Evolutionary conservation across 2,329 filamentous ascomycete species (phyloP).

Genomic region (Cryphonectria carpinicola): DNA sequence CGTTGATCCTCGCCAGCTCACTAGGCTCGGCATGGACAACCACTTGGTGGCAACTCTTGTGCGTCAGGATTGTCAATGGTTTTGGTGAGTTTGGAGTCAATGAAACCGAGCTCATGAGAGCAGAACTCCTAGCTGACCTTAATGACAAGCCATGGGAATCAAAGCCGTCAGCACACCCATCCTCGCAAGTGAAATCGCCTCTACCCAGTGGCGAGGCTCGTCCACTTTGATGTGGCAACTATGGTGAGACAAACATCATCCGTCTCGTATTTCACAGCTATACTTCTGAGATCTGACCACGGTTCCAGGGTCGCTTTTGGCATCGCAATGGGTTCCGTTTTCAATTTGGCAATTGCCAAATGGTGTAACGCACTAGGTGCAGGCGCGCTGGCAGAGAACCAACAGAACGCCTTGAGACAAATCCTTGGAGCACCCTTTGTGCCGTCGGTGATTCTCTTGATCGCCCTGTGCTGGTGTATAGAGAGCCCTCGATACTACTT

Average conservation of each 20-base stretch:
- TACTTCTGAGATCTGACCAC: background rate
- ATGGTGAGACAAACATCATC: constrained; percentile 36
- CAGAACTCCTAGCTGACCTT: background rate
- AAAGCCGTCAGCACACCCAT: constrained; percentile 54
- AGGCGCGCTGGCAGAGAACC: constrained; percentile 18
- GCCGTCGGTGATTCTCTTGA: constrained; percentile 40
- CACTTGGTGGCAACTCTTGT: constrained; percentile 41
- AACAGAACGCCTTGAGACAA: constrained; percentile 34
- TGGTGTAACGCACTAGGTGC: constrained; percentile 19
- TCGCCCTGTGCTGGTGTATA: constrained; percentile 43
- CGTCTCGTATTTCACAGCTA: background rate
- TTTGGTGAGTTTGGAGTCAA: constrained; percentile 38
- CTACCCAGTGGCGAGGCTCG: constrained; percentile 52
- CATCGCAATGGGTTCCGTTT: constrained; percentile 41
- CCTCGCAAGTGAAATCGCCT: constrained; percentile 50
- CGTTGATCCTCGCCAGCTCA: constrained; percentile 45
- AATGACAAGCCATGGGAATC: constrained; percentile 47
- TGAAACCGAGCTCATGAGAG: background rate
- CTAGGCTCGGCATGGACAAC: constrained; percentile 41
- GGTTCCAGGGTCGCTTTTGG: constrained; percentile 40
- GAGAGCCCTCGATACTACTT: constrained; percentile 47
- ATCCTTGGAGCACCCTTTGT: constrained; percentile 44
- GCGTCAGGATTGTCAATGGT: constrained; percentile 44
- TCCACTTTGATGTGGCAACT: constrained; percentile 53
- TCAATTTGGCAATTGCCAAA: constrained; percentile 44